Evolutionary conservation across 2,329 filamentous ascomycete species (phyloP), one percentile per base, ranked within the genome.

Genomic region (Purpureocillium lavendulum): DNA sequence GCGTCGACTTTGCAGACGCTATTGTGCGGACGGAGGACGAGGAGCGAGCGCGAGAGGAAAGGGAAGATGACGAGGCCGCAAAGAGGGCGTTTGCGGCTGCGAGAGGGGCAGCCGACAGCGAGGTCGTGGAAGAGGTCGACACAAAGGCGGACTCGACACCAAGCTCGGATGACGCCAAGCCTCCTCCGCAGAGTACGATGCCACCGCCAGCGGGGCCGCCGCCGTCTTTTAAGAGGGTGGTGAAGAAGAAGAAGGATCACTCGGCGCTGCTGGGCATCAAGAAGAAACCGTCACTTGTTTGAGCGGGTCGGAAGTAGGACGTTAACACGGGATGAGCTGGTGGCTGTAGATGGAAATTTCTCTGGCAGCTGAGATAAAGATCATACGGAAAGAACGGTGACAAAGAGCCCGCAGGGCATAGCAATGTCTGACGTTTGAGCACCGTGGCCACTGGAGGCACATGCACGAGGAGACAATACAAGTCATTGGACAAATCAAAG

Each of bases 241-340:
- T 82, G 36, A 95, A 94, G 66, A 83, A 87, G 65, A 97, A 95
- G 67, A 94, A 92, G 62, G 80, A 92, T 43, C 75, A 84, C 41
- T 69, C 79, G 1, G 80, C 82, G 12, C 67, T 81, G 16, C 61
- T 95, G 36, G 88, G 89, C 1, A 89, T 96, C 52, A 96, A 95
- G 69, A 92, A 87, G 71, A 90, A 88, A 63, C 67, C 73, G 13
- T 67, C 73, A 1, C 53, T 81, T 14, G 71, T 78, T 4, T 80
- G 54, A 46, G 17, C 11, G 16, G 15, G n/a, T n/a, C 9, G 15
- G 13, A 14, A 10, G 29, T 30, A 4, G n/a, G 29, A 12, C 29
- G 12, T 7, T 8, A 8, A n/a, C n/a, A n/a, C n/a, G n/a, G n/a
- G n/a, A n/a, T n/a, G n/a, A n/a, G n/a, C n/a, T n/a, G n/a, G n/a